Evolutionary conservation across 805 yeast genomes (phyloP).

Genomic region (Cyberlindnera sargentensis): DNA sequence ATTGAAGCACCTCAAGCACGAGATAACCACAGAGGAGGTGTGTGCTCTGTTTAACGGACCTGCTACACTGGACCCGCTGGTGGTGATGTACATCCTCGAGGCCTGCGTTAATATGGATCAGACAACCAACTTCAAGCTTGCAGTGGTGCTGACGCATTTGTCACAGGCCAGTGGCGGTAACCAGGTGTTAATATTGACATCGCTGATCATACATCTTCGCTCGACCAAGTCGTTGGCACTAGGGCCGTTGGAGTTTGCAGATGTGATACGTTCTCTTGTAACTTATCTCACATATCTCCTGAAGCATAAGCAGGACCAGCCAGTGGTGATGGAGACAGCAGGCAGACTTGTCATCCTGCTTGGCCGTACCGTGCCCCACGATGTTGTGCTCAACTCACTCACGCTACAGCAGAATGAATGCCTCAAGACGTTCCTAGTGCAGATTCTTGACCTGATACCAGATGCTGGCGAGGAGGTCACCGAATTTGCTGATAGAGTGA

Average conservation of each 20-base stretch:
- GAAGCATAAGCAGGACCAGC: neutral
- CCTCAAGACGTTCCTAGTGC: slow-evolving; percentile 7
- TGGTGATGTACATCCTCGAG: slow-evolving; percentile 11
- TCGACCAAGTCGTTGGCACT: slow-evolving; percentile 7
- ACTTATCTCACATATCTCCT: slow-evolving; percentile 9
- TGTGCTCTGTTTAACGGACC: slow-evolving; percentile 3
- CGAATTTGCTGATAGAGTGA: slow-evolving; percentile 5
- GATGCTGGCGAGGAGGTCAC: slow-evolving; percentile 9
- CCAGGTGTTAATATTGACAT: slow-evolving; percentile 14
- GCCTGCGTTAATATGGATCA: slow-evolving; percentile 10
- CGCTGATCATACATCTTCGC: slow-evolving; percentile 12
- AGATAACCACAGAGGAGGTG: slow-evolving; percentile 11
- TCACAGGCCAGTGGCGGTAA: slow-evolving; percentile 8
- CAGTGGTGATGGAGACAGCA: slow-evolving; percentile 6
- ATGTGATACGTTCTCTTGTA: slow-evolving; percentile 6
- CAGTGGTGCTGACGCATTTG: slow-evolving; percentile 9
- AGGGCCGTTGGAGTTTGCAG: slow-evolving; percentile 12
- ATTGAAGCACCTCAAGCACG: slow-evolving; percentile 19
- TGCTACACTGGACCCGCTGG: slow-evolving; percentile 16
- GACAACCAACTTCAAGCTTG: slow-evolving; percentile 6
- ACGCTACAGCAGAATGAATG: slow-evolving; percentile 6
- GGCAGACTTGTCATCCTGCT: slow-evolving; percentile 10
- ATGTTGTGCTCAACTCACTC: slow-evolving; percentile 3
- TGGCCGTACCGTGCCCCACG: slow-evolving; percentile 8
- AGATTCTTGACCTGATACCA: slow-evolving; percentile 3